Evolutionary conservation across 148 eudicot species (phyloP).

Genomic region (Nyssa sinensis): DNA sequence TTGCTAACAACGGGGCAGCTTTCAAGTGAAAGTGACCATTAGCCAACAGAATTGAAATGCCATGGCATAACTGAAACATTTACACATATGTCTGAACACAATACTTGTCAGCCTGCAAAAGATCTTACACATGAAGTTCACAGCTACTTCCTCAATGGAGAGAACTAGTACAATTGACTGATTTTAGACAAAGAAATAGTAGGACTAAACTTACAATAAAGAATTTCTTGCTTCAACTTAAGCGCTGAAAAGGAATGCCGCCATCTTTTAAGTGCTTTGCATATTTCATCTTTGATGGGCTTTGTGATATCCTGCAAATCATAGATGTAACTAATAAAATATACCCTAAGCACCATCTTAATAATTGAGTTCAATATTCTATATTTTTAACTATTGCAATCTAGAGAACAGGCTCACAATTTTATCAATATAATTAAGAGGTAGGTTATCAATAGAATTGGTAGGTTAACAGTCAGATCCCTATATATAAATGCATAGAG

Average conservation of each 20-base stretch:
- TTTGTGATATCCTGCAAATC: slow-evolving; percentile 80
- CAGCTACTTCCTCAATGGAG: not conserved
- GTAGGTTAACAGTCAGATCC: no score
- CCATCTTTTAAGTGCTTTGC: slow-evolving; percentile 72
- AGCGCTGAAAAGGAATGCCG: slow-evolving; percentile 79
- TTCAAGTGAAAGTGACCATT: not conserved
- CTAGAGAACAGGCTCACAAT: not conserved
- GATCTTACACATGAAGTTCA: not conserved
- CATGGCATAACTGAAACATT: not conserved
- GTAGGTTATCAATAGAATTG: no score
- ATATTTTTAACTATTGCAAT: not conserved
- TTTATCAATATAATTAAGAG: not conserved
- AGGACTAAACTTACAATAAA: slow-evolving; percentile 81
- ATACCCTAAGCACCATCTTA: not conserved
- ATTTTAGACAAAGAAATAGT: slow-evolving; percentile 4
- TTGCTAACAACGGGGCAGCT: not conserved
- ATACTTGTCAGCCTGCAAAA: not conserved
- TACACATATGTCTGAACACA: not conserved
- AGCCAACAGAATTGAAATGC: not conserved
- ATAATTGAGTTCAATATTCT: not conserved
- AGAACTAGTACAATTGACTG: not conserved
- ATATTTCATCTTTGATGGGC: slow-evolving; percentile 72
- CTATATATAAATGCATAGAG: not conserved
- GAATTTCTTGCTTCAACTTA: slow-evolving; percentile 91
- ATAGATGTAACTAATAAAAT: slow-evolving; percentile 5